Base-by-base conservation (phyloP, 306 rosid genomes). In the Begonia loranthoides region DNA sequence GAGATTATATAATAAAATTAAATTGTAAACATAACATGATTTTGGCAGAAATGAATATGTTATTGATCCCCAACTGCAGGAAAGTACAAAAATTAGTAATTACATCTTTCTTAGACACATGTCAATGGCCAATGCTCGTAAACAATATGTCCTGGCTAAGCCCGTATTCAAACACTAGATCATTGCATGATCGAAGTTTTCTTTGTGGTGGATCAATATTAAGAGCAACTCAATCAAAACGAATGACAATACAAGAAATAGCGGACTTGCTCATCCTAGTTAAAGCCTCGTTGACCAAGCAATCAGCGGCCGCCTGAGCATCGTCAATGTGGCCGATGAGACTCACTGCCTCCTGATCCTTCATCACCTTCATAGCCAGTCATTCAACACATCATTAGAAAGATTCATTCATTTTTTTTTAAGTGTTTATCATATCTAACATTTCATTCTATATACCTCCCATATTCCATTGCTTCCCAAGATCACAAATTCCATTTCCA, bases 341-440 rank as follows among this genome's bases (percentile, higher is more conserved):
- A 76, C 66, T 80, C 71, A 89, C 95, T 33, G 94, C 97, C 75
- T 89, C 97, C 69, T 85, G 95, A 33, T 67, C 65, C 69, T 85
- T 74, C 94, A 89, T 76, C 28, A 77, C 93, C 97, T 88, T 61
- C 19, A 16, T 24, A 63, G 16, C 4, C 49, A 22, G 40, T 28
- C 36, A 28, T 28, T 28, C 36, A 28, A 14, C 9, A 50, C 4
- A 50, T 17, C 7, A 21, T 10, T 1, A 2, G 9, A 21, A 51
- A 51, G 15, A 51, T 49, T 17, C 12, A 48, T 13, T 9, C 13
- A 12, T 41, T 2, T 9, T 9, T 17, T 9, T 43, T 40, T n/a
- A 13, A 45, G 22, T n/a, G 14, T n/a, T 22, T 13, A 13, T 17
- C 41, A 16, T 13, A 19, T 28, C 36, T 15, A 10, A 45, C 13